Evolutionary conservation across 1,284 basidiomycete genomes (phyloP).

Genomic region (Acaromyces ingoldii): DNA sequence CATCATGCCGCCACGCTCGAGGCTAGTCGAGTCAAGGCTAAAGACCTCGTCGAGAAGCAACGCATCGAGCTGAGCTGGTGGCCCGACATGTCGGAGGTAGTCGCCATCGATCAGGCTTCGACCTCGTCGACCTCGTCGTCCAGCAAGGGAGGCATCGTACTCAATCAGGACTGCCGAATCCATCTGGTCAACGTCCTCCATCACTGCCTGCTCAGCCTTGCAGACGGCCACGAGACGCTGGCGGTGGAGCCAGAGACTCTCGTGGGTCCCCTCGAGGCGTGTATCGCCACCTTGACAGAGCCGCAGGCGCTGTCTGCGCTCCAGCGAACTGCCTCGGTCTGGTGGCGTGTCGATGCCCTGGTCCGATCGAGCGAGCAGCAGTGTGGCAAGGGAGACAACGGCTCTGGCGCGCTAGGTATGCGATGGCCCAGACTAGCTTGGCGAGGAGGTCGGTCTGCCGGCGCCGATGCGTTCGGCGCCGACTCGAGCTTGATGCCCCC

Average conservation of each 20-base stretch:
- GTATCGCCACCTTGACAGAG: background rate
- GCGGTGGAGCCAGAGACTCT: background rate
- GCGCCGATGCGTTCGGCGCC: conserved; percentile 13
- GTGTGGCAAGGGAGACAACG: background rate
- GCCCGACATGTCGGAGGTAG: conserved; percentile 16
- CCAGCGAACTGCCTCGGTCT: conserved; percentile 36
- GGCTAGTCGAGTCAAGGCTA: conserved; percentile 8
- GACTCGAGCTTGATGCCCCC: conserved; percentile 5
- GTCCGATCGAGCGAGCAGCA: conserved; percentile 14
- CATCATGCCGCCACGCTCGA: conserved; percentile 1
- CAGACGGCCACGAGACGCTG: background rate
- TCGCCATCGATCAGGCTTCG: too few relatives aligned
- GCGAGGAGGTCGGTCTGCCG: conserved; percentile 13
- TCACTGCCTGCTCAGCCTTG: background rate
- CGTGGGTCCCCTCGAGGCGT: background rate
- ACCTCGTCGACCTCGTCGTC: too few relatives aligned
- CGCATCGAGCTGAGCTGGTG: conserved; percentile 23
- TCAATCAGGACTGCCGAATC: background rate
- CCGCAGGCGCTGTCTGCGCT: conserved; percentile 23
- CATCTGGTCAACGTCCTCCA: background rate
- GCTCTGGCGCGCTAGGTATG: background rate
- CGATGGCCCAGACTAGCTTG: conserved; percentile 1
- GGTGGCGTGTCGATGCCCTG: conserved; percentile 37
- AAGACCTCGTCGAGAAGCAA: conserved; percentile 13
- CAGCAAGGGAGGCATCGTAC: too few relatives aligned